Base-by-base conservation (phyloP, 306 rosid species). In the Abrus precatorius region DNA sequence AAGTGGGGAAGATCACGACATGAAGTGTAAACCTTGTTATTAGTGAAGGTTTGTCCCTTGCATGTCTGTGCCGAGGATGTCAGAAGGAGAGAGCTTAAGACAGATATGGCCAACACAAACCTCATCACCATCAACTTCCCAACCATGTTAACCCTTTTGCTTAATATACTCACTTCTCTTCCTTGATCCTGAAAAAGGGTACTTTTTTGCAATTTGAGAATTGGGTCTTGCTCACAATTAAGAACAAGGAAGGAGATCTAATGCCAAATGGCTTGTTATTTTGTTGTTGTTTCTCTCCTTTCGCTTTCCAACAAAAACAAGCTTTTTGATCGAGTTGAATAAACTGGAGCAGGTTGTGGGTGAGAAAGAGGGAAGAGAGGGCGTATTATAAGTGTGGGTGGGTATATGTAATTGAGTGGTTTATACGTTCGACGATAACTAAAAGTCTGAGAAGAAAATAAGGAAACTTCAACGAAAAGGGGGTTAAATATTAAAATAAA, bases 61-160 rank as follows among this genome's bases (percentile, higher is more conserved):
- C 97, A 92, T 43, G 86, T 72, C 64, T 93, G 97, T 54, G 97
- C 91, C 1, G 75, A 86, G 75, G 87, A 65, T 69, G 85, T 48
- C 1, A 71, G 2, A 74, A 83, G 45, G 40, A 86, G 67, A 32
- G 85, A 60, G 12, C 80, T 33, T 1, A 90, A 49, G 36, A 86
- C 79, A 54, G 71, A 76, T 13, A 84, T 34, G 10, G 61, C 64
- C 6, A 86, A 34, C 48, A 75, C 84, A 30, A 84, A 50, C 84
- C 86, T 80, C 38, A 77, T 7, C 68, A 57, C 60, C 57, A 30
- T 8, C n/a, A 63, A 38, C 5, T 45, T 55, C 13, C 20, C 61
- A 20, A 60, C 86, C 90, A 88, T 86, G 72, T 88, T 75, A 47
- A 36, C 20, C n/a, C 27, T 36, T 45, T 38, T 45, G 3, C 4